Conservation (phyloP, 2,329 filamentous ascomycete genomes). For the Claviceps humidiphila region DNA sequence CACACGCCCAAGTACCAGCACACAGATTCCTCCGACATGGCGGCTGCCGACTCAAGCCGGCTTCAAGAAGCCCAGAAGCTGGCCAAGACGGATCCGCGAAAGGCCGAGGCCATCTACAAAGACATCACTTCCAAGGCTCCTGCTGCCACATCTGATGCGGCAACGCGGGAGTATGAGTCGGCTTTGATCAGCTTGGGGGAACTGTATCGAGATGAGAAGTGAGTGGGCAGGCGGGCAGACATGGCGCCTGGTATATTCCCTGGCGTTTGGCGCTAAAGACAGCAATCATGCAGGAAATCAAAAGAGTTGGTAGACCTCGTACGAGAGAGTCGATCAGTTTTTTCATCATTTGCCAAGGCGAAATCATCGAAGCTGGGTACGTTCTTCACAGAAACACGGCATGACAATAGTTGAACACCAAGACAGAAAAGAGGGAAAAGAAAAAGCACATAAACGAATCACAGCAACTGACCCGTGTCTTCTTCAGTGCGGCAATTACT, state of each 20-base stretch:
- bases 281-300: conserved; percentile 42
- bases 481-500: conserved; percentile 79
- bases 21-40: conserved; percentile 27
- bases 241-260: too few relatives aligned
- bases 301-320: conserved; percentile 82
- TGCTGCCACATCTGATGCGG: conserved; percentile 68
- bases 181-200: conserved; percentile 81
- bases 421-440: neutral
- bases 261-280: conserved; percentile 3
- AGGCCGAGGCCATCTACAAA: conserved; percentile 81
- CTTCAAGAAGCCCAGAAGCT: conserved; percentile 84
- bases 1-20: neutral
- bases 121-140: conserved; percentile 78
- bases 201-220: conserved; percentile 83
- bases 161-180: conserved; percentile 81
- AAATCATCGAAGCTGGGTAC: conserved; percentile 96
- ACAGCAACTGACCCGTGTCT: neutral
- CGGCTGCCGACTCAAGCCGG: conserved; percentile 46
- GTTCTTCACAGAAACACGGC: conserved; percentile 14
- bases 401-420: neutral
- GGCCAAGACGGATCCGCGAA: conserved; percentile 63
- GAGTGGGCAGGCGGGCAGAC: conserved; percentile 21
- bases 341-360: conserved; percentile 95
- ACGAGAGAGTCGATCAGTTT: conserved; percentile 75
- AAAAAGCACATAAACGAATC: neutral